Percentiles rank a stretch among this genome's conserved stretches.
Conservation (phyloP, 169 alveolate genomes). For the Miamiensis avidus region DNA sequence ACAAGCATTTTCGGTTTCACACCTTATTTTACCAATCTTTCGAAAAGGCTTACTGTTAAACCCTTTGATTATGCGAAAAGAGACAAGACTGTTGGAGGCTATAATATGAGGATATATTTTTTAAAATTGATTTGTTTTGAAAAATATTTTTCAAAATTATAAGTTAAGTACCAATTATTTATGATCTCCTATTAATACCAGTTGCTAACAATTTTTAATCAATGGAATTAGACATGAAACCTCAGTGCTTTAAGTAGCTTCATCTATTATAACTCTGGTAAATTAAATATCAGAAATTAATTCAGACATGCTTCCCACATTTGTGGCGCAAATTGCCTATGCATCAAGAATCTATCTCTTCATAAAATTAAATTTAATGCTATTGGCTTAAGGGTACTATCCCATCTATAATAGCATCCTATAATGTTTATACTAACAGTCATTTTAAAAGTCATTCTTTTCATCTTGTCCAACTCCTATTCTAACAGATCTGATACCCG, state of each 20-base stretch:
- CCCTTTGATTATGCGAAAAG: constrained; percentile 29
- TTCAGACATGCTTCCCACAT: constrained; percentile 23
- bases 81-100: constrained; percentile 49
- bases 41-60: constrained; percentile 44
- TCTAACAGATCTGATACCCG: background rate
- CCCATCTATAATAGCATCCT: background rate
- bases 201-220: constrained; percentile 18
- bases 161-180: constrained; percentile 23
- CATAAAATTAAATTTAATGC: constrained; percentile 1
- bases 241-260: constrained; percentile 44
- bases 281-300: background rate
- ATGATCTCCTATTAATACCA: constrained; percentile 58
- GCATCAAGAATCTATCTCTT: background rate
- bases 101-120: constrained; percentile 46
- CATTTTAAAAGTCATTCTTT: constrained; percentile 3
- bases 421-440: background rate
- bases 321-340: constrained; percentile 13
- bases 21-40: constrained; percentile 41
- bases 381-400: background rate
- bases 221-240: constrained; percentile 34
- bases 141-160: background rate
- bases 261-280: constrained; percentile 30
- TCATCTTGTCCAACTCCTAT: constrained; percentile 11
- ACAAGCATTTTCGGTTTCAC: constrained; percentile 35
- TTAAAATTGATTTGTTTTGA: no score